These are phyloP conservation scores for Lenzites betulinus DNA, from an alignment of 768 basidiomycete species.

Conservation along the genomic window DNA sequence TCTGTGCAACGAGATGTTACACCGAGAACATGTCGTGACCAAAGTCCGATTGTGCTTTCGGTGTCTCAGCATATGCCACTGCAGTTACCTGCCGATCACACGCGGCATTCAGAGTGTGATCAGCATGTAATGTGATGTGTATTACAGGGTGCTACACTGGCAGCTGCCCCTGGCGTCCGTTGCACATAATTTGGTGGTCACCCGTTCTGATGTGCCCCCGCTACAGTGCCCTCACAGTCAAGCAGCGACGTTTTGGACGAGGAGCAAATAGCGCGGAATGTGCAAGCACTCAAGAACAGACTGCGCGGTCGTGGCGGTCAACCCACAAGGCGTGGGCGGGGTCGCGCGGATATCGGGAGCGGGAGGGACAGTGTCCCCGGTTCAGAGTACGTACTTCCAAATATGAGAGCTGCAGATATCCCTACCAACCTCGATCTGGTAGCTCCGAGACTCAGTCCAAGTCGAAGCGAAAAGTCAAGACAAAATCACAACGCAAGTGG, in stretches of 20 bases:
- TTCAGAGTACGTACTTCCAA: slow-evolving; percentile 62
- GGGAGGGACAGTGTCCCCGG: slow-evolving; percentile 62
- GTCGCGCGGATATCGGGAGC: slow-evolving; percentile 52
- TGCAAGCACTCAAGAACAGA: slow-evolving; percentile 85
- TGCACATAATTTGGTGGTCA: too few species aligned
- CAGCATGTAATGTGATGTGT: too few species aligned
- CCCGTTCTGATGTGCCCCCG: neutral
- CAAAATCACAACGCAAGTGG: slow-evolving; percentile 87
- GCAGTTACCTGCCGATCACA: too few species aligned
- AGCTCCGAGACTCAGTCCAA: slow-evolving; percentile 62
- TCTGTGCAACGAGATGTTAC: too few species aligned
- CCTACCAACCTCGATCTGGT: neutral
- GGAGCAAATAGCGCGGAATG: slow-evolving; percentile 90
- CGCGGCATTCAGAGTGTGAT: too few species aligned
- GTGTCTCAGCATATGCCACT: too few species aligned
- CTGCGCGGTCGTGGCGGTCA: slow-evolving; percentile 74
- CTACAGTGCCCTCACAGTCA: slow-evolving; percentile 51
- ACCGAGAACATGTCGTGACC: too few species aligned
- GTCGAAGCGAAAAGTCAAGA: slow-evolving; percentile 51
- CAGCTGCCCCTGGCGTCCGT: too few species aligned
- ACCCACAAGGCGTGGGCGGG: slow-evolving; percentile 50
- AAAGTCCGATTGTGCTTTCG: too few species aligned
- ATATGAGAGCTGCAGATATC: neutral
- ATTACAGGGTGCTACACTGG: too few species aligned
- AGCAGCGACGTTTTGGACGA: slow-evolving; percentile 66